Evolutionary conservation across 2,329 filamentous ascomycete genomes (phyloP).

Genomic region (Metarhizium rileyi): DNA sequence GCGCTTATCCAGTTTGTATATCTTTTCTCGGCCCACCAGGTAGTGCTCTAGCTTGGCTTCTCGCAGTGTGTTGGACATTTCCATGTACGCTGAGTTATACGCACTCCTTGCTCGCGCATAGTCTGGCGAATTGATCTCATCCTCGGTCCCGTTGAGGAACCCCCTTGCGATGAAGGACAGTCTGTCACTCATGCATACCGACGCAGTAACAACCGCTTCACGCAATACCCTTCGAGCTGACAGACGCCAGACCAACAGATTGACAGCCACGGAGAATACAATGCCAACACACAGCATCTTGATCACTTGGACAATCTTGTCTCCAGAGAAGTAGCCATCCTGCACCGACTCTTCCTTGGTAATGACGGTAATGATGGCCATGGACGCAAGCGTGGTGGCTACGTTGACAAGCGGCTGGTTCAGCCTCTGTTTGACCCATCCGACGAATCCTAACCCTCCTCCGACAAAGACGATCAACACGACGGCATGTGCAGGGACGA

Average conservation of each 20-base stretch:
- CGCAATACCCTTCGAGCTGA: slow-evolving; percentile 68
- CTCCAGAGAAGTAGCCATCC: slow-evolving; percentile 67
- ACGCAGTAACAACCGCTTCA: slow-evolving; percentile 60
- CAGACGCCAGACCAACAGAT: slow-evolving; percentile 66
- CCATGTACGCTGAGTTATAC: slow-evolving; percentile 58
- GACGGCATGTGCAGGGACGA: slow-evolving; percentile 64
- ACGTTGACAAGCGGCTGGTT: slow-evolving; percentile 75
- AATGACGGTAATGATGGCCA: slow-evolving; percentile 80
- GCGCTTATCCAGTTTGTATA: slow-evolving; percentile 69
- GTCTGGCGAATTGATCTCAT: slow-evolving; percentile 58
- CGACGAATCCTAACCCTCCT: slow-evolving; percentile 76
- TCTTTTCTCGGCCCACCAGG: slow-evolving; percentile 64
- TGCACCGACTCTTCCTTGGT: slow-evolving; percentile 89
- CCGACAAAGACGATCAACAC: slow-evolving; percentile 79
- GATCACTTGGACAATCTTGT: slow-evolving; percentile 71
- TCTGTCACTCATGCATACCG: slow-evolving; percentile 70
- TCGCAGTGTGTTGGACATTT: slow-evolving; percentile 65
- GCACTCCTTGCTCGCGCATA: slow-evolving; percentile 52
- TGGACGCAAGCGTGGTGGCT: slow-evolving; percentile 73
- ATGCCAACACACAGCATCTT: slow-evolving; percentile 80
- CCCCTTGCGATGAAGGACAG: slow-evolving; percentile 71
- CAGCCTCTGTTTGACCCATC: slow-evolving; percentile 74
- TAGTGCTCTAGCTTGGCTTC: slow-evolving; percentile 90
- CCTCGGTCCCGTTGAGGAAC: slow-evolving; percentile 75
- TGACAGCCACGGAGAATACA: slow-evolving; percentile 59